Evolutionary conservation across 768 basidiomycete genomes (phyloP).

Genomic region (Pulveroboletus sp.): DNA sequence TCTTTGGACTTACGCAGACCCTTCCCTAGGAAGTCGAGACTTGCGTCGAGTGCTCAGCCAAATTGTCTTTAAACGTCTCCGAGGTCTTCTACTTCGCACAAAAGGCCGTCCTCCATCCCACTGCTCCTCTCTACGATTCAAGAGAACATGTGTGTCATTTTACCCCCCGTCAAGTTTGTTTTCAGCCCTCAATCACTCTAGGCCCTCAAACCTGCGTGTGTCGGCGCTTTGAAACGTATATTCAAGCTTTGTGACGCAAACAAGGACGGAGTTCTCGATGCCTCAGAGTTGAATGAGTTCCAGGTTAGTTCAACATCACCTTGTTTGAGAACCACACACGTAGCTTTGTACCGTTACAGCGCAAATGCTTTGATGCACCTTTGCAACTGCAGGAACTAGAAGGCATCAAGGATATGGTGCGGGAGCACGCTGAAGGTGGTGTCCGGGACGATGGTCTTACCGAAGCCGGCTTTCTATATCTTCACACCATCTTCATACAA

Average conservation of each 20-base stretch:
- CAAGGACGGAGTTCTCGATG: conserved; percentile 89
- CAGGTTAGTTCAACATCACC: conserved; percentile 51
- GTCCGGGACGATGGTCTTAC: conserved; percentile 80
- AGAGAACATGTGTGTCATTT: conserved; percentile 75
- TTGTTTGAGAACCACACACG: not conserved
- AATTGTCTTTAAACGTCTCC: conserved; percentile 84
- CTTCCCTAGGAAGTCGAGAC: conserved; percentile 87
- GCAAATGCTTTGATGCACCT: conserved; percentile 93
- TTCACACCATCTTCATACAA: conserved; percentile 97
- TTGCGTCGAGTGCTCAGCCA: conserved; percentile 95
- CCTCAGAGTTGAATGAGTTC: conserved; percentile 91
- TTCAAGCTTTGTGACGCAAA: conserved; percentile 95
- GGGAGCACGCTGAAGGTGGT: conserved; percentile 68
- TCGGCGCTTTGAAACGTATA: conserved; percentile 83
- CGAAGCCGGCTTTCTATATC: conserved; percentile 87
- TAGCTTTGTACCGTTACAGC: conserved; percentile 37
- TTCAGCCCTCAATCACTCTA: conserved; percentile 28
- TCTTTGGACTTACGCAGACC: conserved; percentile 4
- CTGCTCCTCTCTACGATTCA: conserved; percentile 95
- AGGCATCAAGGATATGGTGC: conserved; percentile 92
- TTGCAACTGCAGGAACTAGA: conserved; percentile 90
- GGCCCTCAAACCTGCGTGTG: conserved; percentile 90
- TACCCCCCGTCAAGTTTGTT: not conserved
- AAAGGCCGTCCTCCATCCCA: conserved; percentile 95
- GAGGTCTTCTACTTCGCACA: conserved; percentile 99